phyloP scores from a whole-genome alignment of 2,329 filamentous ascomycete genomes.

The Hypoxylon sp. region DNA sequence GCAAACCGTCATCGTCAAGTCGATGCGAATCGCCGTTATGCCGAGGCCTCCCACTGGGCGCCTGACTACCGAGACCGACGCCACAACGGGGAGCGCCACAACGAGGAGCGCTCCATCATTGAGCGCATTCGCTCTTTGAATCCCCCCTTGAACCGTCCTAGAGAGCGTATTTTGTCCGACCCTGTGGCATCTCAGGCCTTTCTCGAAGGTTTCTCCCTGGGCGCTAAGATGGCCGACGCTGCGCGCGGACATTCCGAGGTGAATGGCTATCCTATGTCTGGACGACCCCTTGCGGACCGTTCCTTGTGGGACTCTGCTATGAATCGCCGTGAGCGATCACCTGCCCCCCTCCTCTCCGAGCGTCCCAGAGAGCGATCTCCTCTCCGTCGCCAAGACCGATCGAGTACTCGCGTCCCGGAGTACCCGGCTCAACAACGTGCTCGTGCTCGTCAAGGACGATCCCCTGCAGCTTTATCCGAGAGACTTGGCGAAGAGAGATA shows the following conservation, averaged over 20 bases:
- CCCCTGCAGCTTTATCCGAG: background rate
- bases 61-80: conserved; percentile 10
- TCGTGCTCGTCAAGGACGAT: background rate
- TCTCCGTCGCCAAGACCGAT: background rate
- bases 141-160: background rate
- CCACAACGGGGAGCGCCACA: conserved; percentile 28
- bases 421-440: background rate
- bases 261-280: background rate
- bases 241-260: conserved; percentile 1
- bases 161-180: conserved; percentile 41
- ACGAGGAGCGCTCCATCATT: conserved; percentile 41
- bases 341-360: background rate
- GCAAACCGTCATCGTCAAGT: background rate
- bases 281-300: background rate
- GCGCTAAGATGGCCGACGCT: conserved; percentile 21
- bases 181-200: conserved; percentile 49
- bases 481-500: too few relatives aligned
- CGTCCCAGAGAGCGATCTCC: conserved; percentile 14
- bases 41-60: background rate
- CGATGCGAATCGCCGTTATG: background rate
- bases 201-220: conserved; percentile 50
- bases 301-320: background rate
- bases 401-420: background rate
- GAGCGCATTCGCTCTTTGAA: conserved; percentile 27
- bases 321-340: conserved; percentile 18